Base-by-base conservation (phyloP, 2,329 filamentous ascomycete species). In the Diaporthe citri region DNA sequence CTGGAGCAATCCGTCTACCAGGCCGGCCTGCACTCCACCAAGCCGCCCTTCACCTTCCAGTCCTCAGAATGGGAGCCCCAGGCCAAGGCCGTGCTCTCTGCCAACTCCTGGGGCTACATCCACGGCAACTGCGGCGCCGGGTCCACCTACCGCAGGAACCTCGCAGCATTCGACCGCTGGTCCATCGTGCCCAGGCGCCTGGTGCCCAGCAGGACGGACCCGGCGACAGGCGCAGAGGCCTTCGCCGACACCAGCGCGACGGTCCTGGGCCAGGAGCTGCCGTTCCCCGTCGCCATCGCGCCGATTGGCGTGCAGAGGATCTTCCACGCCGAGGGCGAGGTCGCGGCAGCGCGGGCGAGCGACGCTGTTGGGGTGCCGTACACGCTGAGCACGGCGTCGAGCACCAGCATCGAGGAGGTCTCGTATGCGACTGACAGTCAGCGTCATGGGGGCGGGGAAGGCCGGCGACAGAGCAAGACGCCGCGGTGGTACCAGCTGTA, bases 281-380 rank as follows among this genome's bases (percentile, higher is more conserved):
- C 84, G 41, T 83, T 90, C 4, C 92, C 92, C 0, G 85, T 94
- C 39, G 93, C 93, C 80, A 88, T 90, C 76, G 88, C 90, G 46
- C 92, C 92, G 0, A 90, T 92, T 2, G 90, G 90, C 2, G 91
- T 93, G 88, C 91, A 90, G 4, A 88, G 87, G 69, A 82, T 93
- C 72, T 90, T 92, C 62, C 91, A 94, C 78, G 87, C 89, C 0
- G 88, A 92, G 36, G 92, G 92, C n/a, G 92, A 94, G 81, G 84
- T 87, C 46, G 90, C 86, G 20, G 84, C 92, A 20, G 90, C 87
- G 0, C 83, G 86, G 36, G 91, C 87, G 0, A 89, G 89, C 74
- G 84, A 85, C 70, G 82, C 79, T 3, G 82, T 86, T 20, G 88
- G 89, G 0, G 86, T 92, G 9, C 87, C 91, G 41, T 90, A 92